phyloP scores from a whole-genome alignment of 2,329 filamentous ascomycete species.

The Cladosporium sp. region DNA sequence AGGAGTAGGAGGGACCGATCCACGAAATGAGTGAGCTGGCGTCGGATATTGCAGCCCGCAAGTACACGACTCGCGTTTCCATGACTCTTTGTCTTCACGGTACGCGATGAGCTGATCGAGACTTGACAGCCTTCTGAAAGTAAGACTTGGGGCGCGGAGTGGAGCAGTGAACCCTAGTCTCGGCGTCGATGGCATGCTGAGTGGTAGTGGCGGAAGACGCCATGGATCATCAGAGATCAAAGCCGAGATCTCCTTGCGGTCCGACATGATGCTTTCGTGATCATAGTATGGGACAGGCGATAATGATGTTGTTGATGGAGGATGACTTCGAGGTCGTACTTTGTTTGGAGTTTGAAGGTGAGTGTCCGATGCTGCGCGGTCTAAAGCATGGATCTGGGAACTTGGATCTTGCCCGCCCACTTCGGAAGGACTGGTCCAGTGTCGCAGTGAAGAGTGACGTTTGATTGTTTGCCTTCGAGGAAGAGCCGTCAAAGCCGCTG shows the following conservation, averaged over 20 bases:
- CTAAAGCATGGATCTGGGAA: background rate
- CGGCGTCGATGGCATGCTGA: slow-evolving; percentile 4
- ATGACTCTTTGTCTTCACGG: slow-evolving; percentile 25
- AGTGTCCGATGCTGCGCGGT: background rate
- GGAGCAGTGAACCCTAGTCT: background rate
- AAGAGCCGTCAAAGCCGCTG: background rate
- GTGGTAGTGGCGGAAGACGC: slow-evolving; percentile 18
- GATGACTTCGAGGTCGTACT: slow-evolving; percentile 14
- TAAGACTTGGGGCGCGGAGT: slow-evolving; percentile 20
- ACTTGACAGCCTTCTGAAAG: slow-evolving; percentile 25
- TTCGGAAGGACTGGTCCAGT: slow-evolving; percentile 15
- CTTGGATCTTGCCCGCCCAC: background rate
- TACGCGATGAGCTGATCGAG: slow-evolving; percentile 31
- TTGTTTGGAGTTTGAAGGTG: background rate
- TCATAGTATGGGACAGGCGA: background rate
- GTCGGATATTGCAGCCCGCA: background rate
- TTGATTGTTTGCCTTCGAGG: slow-evolving; percentile 4
- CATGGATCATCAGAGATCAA: slow-evolving; percentile 16
- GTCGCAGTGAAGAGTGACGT: slow-evolving; percentile 23
- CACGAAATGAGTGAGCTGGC: background rate
- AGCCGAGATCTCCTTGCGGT: background rate
- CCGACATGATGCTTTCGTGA: background rate
- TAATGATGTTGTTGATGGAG: background rate
- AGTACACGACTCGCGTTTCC: slow-evolving; percentile 4
- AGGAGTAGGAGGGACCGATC: background rate